Percentiles rank a stretch among this genome's conserved stretches.
Conservation (phyloP, 495 filamentous ascomycete genomes). For the Aspergillus sclerotioniger region DNA sequence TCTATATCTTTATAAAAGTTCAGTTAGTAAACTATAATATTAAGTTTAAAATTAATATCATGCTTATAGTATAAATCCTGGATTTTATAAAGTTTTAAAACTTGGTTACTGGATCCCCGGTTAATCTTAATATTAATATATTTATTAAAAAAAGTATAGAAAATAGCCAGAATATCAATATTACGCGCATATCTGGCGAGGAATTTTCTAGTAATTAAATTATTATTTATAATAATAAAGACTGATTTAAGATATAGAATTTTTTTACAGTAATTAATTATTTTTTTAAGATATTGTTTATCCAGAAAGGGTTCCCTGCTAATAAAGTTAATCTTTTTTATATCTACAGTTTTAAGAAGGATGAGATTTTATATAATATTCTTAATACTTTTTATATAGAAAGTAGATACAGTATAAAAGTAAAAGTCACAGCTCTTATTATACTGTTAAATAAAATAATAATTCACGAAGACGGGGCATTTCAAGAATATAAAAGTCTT, state of each 20-base stretch:
- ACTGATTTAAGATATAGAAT: slow-evolving; percentile 49
- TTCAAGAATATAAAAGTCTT: neutral
- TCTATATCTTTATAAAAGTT: slow-evolving; percentile 58
- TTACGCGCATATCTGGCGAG: slow-evolving; percentile 38
- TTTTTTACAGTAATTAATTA: slow-evolving; percentile 51
- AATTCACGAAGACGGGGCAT: slow-evolving; percentile 43
- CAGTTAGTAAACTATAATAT: slow-evolving; percentile 52
- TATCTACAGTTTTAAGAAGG: slow-evolving; percentile 51
- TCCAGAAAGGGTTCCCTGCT: slow-evolving; percentile 62
- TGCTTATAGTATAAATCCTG: slow-evolving; percentile 43
- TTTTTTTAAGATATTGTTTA: slow-evolving; percentile 40
- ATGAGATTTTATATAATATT: slow-evolving; percentile 36
- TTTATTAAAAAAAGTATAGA: slow-evolving; percentile 57
- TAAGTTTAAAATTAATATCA: slow-evolving; percentile 57
- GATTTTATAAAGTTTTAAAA: slow-evolving; percentile 41
- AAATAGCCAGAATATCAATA: slow-evolving; percentile 55
- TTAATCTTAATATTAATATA: slow-evolving; percentile 53
- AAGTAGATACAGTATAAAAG: slow-evolving; percentile 54
- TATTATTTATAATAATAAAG: slow-evolving; percentile 55
- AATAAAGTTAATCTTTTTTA: slow-evolving; percentile 59
- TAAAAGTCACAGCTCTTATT: slow-evolving; percentile 55
- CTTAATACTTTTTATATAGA: slow-evolving; percentile 34
- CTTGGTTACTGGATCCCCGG: slow-evolving; percentile 45
- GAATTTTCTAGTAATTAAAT: slow-evolving; percentile 44
- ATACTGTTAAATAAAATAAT: slow-evolving; percentile 49